phyloP scores from a whole-genome alignment of 768 basidiomycete genomes.

The Amanita thiersii region DNA sequence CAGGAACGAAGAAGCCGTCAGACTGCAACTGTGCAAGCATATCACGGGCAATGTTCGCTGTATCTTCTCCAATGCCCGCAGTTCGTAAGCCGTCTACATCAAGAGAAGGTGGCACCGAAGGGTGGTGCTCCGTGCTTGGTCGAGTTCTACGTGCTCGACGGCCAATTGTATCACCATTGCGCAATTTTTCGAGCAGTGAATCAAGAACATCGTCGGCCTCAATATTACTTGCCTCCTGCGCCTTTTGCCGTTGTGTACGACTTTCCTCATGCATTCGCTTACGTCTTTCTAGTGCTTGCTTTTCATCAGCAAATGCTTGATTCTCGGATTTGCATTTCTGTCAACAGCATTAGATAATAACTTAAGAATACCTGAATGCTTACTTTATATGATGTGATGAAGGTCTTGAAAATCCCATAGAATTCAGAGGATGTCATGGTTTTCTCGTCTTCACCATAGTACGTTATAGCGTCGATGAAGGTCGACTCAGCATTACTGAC shows the following conservation, averaged over 20 bases:
- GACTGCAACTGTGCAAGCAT: constrained; percentile 72
- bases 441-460: constrained; percentile 92
- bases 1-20: constrained; percentile 52
- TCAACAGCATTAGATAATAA: background rate
- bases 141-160: constrained; percentile 47
- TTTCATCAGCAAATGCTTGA: constrained; percentile 64
- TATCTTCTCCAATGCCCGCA: constrained; percentile 25
- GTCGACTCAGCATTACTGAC: constrained; percentile 79
- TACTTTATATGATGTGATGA: constrained; percentile 88
- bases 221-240: constrained; percentile 28
- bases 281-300: constrained; percentile 57
- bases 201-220: constrained; percentile 64
- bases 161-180: constrained; percentile 57
- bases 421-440: constrained; percentile 85
- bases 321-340: constrained; percentile 85
- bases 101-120: constrained; percentile 24
- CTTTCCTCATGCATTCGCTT: constrained; percentile 58
- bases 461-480: constrained; percentile 78
- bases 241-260: constrained; percentile 47
- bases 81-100: constrained; percentile 22
- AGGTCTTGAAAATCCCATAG: constrained; percentile 96
- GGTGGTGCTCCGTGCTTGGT: constrained; percentile 27
- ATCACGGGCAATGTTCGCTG: constrained; percentile 57
- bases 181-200: constrained; percentile 60
- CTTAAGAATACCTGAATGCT: constrained; percentile 12